phyloP scores from a whole-genome alignment of 257 asterid genomes.

The Mentha longifolia region DNA sequence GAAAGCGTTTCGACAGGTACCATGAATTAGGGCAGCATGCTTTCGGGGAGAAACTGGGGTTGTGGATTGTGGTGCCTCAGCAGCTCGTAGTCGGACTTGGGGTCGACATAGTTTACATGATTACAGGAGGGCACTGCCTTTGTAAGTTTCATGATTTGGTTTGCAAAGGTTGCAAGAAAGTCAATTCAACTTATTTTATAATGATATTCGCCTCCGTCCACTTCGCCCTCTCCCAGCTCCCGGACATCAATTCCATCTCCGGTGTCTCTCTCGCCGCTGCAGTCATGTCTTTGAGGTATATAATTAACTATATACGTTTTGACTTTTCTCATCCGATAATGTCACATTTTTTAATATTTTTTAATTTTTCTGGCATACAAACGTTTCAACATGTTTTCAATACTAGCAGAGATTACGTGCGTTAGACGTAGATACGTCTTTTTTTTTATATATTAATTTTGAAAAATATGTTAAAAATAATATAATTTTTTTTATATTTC shows the following conservation, averaged over 20 bases:
- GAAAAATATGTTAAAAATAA: too few relatives aligned
- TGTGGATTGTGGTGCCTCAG: slow-evolving; percentile 59
- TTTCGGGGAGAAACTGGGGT: slow-evolving; percentile 54
- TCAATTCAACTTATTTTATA: slow-evolving; percentile 38
- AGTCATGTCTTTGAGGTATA: slow-evolving; percentile 39
- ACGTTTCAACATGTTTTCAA: too few relatives aligned
- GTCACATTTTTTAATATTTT: too few relatives aligned
- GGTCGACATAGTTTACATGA: slow-evolving; percentile 56
- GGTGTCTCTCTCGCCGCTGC: slow-evolving; percentile 50
- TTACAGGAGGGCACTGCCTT: slow-evolving; percentile 56
- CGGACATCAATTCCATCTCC: slow-evolving; percentile 45
- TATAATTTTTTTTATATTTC: too few relatives aligned
- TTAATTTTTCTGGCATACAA: too few relatives aligned
- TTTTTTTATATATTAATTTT: too few relatives aligned
- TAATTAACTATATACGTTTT: too few relatives aligned
- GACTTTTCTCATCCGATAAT: too few relatives aligned
- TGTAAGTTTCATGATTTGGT: slow-evolving; percentile 42
- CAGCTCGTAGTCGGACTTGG: slow-evolving; percentile 50
- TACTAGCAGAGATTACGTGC: too few relatives aligned
- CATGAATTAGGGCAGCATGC: slow-evolving; percentile 65
- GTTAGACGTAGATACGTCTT: too few relatives aligned
- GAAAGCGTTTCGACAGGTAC: slow-evolving; percentile 58
- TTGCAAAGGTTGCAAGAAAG: slow-evolving; percentile 31
- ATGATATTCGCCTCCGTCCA: slow-evolving; percentile 51
- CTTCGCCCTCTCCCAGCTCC: slow-evolving; percentile 48